Percentiles rank a stretch among this genome's conserved stretches.
phyloP scores from a whole-genome alignment of 768 basidiomycete species.

The Boletus pseudopeckii region DNA sequence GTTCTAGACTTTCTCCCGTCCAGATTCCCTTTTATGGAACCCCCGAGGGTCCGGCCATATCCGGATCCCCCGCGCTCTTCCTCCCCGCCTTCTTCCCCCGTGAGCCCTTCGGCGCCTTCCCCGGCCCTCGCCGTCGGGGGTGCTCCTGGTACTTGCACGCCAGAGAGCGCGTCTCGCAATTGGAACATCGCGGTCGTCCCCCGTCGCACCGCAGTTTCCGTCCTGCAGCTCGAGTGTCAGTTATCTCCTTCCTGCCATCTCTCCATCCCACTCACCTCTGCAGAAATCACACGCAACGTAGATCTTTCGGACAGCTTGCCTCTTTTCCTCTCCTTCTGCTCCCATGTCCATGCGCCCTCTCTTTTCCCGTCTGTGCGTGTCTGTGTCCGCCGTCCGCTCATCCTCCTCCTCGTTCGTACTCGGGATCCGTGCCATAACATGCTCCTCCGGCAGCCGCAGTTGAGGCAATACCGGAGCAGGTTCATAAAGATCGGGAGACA shows the following conservation, averaged over 20 bases:
- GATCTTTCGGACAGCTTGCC: constrained; percentile 26
- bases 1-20: constrained; percentile 15
- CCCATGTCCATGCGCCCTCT: constrained; percentile 16
- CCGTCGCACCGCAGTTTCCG: constrained; percentile 78
- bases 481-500: constrained; percentile 15
- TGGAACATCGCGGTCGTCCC: constrained; percentile 55
- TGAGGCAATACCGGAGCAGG: constrained; percentile 27
- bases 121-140: constrained; percentile 64
- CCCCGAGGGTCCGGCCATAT: constrained; percentile 26
- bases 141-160: constrained; percentile 52
- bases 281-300: constrained; percentile 74
- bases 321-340: constrained; percentile 21
- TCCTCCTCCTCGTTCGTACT: constrained; percentile 10
- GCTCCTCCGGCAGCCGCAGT: constrained; percentile 27
- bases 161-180: constrained; percentile 54
- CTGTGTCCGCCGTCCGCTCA: constrained; percentile 11
- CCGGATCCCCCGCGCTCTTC: constrained; percentile 24
- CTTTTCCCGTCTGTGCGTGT: constrained; percentile 15
- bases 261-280: constrained; percentile 47
- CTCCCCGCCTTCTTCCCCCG: constrained; percentile 41
- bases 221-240: constrained; percentile 36
- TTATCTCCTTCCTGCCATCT: background rate
- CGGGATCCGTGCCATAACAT: background rate
- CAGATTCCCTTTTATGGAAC: constrained; percentile 21
- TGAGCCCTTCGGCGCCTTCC: constrained; percentile 65